A percentile compares a stretch with the other conserved stretches of the same genome.
Conservation (phyloP, 225 moss, liverwort and hornwort genomes). For the Marchantia paleacea region DNA sequence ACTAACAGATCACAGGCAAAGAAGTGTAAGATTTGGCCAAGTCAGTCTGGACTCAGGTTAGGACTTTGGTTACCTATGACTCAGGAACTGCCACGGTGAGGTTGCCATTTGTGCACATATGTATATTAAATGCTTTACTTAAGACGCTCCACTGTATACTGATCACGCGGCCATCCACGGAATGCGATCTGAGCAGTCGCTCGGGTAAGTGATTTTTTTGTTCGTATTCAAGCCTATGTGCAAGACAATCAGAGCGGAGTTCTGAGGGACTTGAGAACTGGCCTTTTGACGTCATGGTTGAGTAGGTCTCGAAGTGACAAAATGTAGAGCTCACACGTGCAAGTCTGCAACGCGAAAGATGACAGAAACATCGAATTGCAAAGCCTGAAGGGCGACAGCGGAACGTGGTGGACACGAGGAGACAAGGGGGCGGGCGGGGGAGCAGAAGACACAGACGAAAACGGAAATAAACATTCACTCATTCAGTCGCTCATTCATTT, state of each 20-base stretch:
- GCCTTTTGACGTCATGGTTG: neutral
- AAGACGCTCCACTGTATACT: neutral
- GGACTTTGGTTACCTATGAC: too few relatives aligned
- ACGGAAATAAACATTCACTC: too few relatives aligned
- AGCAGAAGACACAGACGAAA: too few relatives aligned
- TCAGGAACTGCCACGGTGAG: neutral
- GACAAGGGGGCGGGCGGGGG: too few relatives aligned
- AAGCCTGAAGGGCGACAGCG: neutral
- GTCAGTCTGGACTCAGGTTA: neutral
- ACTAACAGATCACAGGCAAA: neutral
- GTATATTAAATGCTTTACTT: neutral
- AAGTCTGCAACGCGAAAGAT: neutral
- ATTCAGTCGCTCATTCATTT: too few relatives aligned
- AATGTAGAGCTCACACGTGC: neutral
- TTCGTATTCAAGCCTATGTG: neutral
- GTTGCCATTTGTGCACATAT: neutral
- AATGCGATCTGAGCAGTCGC: neutral
- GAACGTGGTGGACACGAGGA: neutral
- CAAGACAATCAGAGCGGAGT: too few relatives aligned
- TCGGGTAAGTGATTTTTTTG: neutral
- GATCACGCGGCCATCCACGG: neutral
- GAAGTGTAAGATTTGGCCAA: neutral
- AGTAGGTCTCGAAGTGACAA: neutral
- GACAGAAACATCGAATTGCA: neutral
- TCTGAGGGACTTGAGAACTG: neutral